Evolutionary conservation across 2,329 filamentous ascomycete species (phyloP).

Genomic region (Macrophomina pseudophaseolina): DNA sequence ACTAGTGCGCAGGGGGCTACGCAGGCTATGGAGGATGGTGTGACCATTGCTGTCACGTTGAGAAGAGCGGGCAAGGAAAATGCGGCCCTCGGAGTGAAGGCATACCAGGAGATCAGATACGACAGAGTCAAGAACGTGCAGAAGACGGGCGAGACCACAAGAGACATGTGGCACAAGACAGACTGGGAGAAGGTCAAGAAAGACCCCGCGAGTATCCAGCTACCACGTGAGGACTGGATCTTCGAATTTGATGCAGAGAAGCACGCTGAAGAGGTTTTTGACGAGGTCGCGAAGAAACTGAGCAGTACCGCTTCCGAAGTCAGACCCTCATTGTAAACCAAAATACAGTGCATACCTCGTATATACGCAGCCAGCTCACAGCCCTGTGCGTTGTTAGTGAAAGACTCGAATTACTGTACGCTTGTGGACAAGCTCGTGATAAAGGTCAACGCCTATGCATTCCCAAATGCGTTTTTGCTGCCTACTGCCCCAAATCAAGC

Average conservation of each 20-base stretch:
- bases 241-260: constrained; percentile 17
- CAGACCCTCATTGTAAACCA: background rate
- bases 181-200: constrained; percentile 30
- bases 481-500: no score
- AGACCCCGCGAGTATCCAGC: constrained; percentile 8
- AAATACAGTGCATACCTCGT: no score
- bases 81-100: background rate
- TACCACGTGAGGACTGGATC: constrained; percentile 21
- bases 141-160: constrained; percentile 23
- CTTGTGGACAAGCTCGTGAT: no score
- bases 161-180: constrained; percentile 34
- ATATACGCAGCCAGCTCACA: no score
- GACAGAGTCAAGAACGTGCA: constrained; percentile 31
- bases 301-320: background rate
- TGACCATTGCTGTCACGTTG: constrained; percentile 22
- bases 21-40: constrained; percentile 29
- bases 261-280: constrained; percentile 24
- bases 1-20: constrained; percentile 26
- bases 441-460: no score
- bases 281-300: constrained; percentile 36
- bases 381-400: no score
- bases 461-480: no score
- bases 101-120: constrained; percentile 24
- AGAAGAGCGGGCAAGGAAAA: constrained; percentile 22
- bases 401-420: no score